Conservation (phyloP, 306 rosid genomes). For the Glycyrrhiza uralensis region DNA sequence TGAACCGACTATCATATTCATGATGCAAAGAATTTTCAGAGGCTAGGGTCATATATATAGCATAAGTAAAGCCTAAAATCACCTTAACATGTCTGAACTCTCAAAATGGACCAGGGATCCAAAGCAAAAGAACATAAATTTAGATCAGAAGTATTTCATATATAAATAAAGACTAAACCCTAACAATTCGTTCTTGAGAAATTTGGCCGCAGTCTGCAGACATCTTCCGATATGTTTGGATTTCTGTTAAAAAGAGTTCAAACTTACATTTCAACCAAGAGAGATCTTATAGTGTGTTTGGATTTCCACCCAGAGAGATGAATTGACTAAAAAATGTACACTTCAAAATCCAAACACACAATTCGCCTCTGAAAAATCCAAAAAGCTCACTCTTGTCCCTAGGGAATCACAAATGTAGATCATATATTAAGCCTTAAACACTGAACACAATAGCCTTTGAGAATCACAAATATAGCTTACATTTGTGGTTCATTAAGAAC, state of each 20-base stretch:
- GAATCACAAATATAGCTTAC: not conserved
- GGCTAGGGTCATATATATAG: not conserved
- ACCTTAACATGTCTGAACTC: not conserved
- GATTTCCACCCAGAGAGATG: no score
- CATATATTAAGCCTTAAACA: not conserved
- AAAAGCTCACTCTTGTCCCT: not conserved
- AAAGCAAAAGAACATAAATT: not conserved
- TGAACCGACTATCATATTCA: not conserved
- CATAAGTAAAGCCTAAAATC: not conserved
- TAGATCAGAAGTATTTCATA: not conserved
- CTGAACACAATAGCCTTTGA: not conserved
- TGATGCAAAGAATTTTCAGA: not conserved
- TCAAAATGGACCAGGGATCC: not conserved
- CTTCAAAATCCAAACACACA: no score
- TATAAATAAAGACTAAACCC: not conserved
- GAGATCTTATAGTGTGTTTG: no score
- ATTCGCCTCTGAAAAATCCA: not conserved
- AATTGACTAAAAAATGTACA: no score
- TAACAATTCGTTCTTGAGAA: not conserved
- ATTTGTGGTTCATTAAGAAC: not conserved
- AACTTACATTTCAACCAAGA: no score
- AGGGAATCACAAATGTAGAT: not conserved
- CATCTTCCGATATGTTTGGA: no score
- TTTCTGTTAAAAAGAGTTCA: no score
- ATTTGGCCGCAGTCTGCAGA: not conserved